Evolutionary conservation across 129 eudicot genomes (phyloP).

Genomic region (Flaveria brownii): DNA sequence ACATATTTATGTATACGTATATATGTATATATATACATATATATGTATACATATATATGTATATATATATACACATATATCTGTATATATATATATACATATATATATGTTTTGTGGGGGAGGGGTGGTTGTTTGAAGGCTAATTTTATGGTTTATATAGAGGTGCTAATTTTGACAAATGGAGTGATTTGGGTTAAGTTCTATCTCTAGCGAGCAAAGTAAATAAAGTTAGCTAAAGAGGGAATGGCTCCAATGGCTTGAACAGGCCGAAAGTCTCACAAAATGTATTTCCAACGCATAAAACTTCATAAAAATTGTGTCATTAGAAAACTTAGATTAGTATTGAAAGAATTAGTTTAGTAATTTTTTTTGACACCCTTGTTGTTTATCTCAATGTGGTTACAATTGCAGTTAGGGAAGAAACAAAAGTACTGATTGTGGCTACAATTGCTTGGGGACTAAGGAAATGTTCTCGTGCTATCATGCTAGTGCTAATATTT

Average conservation of each 20-base stretch:
- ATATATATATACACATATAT: too few relatives aligned
- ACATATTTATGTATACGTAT: too few relatives aligned
- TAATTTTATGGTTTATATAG: not conserved
- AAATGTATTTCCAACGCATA: not conserved
- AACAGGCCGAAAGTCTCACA: not conserved
- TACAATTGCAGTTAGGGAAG: conserved; percentile 47
- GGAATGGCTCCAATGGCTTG: conserved; percentile 1
- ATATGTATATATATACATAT: too few relatives aligned
- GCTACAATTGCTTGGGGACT: conserved; percentile 62
- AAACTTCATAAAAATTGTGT: not conserved
- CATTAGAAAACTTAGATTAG: not conserved
- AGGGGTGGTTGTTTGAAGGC: not conserved
- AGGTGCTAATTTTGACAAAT: not conserved
- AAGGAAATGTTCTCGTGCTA: conserved; percentile 55
- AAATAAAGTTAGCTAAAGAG: not conserved
- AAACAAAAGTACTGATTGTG: conserved; percentile 52
- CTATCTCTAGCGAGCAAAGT: not conserved
- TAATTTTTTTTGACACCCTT: not conserved
- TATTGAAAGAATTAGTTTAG: not conserved
- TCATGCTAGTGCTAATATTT: conserved; percentile 48
- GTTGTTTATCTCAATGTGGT: not conserved
- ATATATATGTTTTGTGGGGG: not conserved
- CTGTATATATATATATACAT: too few relatives aligned
- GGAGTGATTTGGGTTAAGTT: not conserved
- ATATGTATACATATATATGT: too few relatives aligned